Percentiles rank a stretch among this genome's conserved stretches.
These are phyloP conservation scores for Erodium texanum DNA, from an alignment of 441 rosid species.

Conservation along the genomic window DNA sequence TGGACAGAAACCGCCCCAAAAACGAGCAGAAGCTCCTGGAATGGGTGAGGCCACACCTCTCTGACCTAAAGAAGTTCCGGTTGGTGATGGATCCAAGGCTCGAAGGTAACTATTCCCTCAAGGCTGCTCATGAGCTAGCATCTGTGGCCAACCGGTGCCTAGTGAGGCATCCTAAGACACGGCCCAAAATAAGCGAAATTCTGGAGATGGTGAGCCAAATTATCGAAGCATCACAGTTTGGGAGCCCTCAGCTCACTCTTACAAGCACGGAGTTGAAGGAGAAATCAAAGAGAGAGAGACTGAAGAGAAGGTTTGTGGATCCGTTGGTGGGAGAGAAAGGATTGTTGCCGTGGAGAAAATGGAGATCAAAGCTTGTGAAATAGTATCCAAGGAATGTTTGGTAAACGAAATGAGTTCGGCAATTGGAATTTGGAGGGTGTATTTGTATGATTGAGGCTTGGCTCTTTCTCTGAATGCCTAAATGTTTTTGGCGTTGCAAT, in stretches of 20 bases:
- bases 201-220: constrained; percentile 57
- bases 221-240: constrained; percentile 31
- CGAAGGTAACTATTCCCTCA: constrained; percentile 40
- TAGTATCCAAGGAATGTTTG: background rate
- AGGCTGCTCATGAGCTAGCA: constrained; percentile 59
- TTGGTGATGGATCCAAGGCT: constrained; percentile 66
- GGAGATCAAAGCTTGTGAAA: constrained; percentile 42
- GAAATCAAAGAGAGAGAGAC: background rate
- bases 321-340: constrained; percentile 34
- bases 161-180: constrained; percentile 53
- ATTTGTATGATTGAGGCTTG: no score
- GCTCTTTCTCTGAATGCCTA: no score
- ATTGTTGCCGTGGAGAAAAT: constrained; percentile 42
- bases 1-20: constrained; percentile 71
- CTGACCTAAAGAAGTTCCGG: constrained; percentile 47
- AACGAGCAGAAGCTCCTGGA: constrained; percentile 76
- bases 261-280: background rate
- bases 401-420: background rate
- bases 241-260: constrained; percentile 19
- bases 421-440: no score
- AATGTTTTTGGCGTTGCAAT: no score
- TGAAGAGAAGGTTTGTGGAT: constrained; percentile 45
- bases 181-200: constrained; percentile 93
- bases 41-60: constrained; percentile 72
- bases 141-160: constrained; percentile 67